Evolutionary conservation across 2,329 filamentous ascomycete species (phyloP), one percentile per base, ranked within the genome.

Genomic region (Monilinia vaccinii-corymbosi): DNA sequence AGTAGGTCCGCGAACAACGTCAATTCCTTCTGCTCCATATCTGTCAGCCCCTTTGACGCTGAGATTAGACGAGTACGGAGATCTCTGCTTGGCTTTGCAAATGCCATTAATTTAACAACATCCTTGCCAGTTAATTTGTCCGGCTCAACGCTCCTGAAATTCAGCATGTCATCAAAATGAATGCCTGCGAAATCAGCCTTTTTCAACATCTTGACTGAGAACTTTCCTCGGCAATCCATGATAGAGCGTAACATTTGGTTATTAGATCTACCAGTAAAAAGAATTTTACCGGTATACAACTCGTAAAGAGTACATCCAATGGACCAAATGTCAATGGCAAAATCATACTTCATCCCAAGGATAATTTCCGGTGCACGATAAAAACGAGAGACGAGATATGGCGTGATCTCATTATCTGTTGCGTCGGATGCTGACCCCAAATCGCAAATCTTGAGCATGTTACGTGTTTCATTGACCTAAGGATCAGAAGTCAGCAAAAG

Each of bases 321-420:
- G 9, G 93, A 95, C 94, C 94, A 99, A 79, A 96, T 89, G 73
- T 99, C 94, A 65, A 97, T 90, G 9, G 88, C 87, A 72, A 93
- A 95, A 72, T 96, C 91, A 73, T 96, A 96, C 11, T 89, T 88
- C 78, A 97, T 92, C n/a, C 94, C 94, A 4, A 99, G 81, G 63
- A 99, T 96, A 71, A 99, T 91, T 76, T 99, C 94, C 2, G 95
- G 94, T 4, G 94, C 94, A 63, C 94, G 88, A 73, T 99, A 99
- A 75, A 97, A 99, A 60, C 95, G 87, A 76, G 91, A 97, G 71
- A 97, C 91, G 1, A 99, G 85, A 71, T 97, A 97, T 14, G 91
- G 91, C 0, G 91, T 96, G 63, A 96, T 88, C 70, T 96, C 91
- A 64, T 89, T 94, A 61, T 99, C 94, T 14, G 89, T 88, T 58